Base-by-base conservation (phyloP, 257 asterid genomes). In the Osmanthus fragrans region DNA sequence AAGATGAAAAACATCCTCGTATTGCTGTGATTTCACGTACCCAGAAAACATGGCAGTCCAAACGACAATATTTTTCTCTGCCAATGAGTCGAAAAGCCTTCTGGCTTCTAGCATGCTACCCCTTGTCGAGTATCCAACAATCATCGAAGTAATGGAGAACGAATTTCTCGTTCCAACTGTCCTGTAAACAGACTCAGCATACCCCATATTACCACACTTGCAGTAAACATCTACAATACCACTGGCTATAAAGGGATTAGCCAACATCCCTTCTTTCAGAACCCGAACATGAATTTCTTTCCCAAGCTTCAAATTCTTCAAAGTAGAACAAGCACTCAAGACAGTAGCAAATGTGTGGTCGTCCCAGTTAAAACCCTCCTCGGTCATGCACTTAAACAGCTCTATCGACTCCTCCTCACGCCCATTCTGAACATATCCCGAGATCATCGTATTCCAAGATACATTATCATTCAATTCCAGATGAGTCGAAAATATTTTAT, bases 391-490 rank as follows among this genome's bases (percentile, higher is more conserved):
- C 71, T 72, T 85, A 82, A 93, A 91, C 80, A 90, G 42, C 80
- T 79, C 85, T 5, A 95, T 40, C 13, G 97, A 92, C 80, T 89
- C 92, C 54, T 79, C 82, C 63, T 85, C 91, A 4, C 69, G 78
- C 76, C 96, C 97, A 15, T 93, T 87, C 73, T 88, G 96, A 18
- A 87, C 89, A 73, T 71, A 87, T 21, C 97, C 97, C 0, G 93
- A 83, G 69, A 95, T 91, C 91, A 95, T 83, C 2, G 98, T 95
- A 73, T 95, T 93, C 97, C 97, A 93, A 23, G 99, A 88, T 23
- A 91, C 92, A 10, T 36, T 73, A 85, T 95, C 96, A n/a, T 84
- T 93, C 75, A 87, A 72, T 76, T 86, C 90, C 2, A 83, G 87
- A 42, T 77, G 80, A 68, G 73, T 82, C 79, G 40, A 82, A 69